Conservation (phyloP, 345 rosid genomes). For the Aquilaria yunnanensis region DNA sequence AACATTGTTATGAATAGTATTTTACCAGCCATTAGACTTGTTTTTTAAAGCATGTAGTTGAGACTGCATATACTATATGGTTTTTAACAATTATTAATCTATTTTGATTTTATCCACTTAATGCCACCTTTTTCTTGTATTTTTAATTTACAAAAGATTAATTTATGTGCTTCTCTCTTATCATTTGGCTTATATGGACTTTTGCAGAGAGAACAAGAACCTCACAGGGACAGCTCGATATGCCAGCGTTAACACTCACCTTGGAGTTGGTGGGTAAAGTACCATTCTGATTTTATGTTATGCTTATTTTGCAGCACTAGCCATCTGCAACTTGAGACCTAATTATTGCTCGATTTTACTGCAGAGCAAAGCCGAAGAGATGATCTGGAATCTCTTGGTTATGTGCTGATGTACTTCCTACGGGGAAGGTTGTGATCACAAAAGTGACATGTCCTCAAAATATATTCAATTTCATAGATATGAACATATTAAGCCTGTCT, state of each 20-base stretch:
- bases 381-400: slow-evolving; percentile 47
- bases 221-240: slow-evolving; percentile 65
- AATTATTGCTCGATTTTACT: slow-evolving; percentile 2
- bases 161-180: too few species aligned
- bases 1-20: too few species aligned
- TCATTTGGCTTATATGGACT: too few species aligned
- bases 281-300: slow-evolving; percentile 9
- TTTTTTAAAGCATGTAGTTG: too few species aligned
- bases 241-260: slow-evolving; percentile 61
- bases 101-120: too few species aligned
- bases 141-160: too few species aligned
- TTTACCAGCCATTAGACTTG: too few species aligned
- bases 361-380: slow-evolving; percentile 64
- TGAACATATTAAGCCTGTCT: neutral
- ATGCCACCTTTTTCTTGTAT: too few species aligned
- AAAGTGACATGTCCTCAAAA: neutral
- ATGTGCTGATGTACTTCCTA: slow-evolving; percentile 42
- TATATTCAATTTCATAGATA: slow-evolving; percentile 3
- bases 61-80: too few species aligned
- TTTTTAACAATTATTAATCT: too few species aligned
- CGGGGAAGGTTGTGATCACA: slow-evolving; percentile 40
- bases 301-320: neutral
- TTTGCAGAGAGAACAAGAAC: slow-evolving; percentile 55
- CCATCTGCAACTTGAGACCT: neutral
- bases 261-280: slow-evolving; percentile 49